Evolutionary conservation across 139 green algal genomes (phyloP).

Genomic region (Coccomyxa sp.): DNA sequence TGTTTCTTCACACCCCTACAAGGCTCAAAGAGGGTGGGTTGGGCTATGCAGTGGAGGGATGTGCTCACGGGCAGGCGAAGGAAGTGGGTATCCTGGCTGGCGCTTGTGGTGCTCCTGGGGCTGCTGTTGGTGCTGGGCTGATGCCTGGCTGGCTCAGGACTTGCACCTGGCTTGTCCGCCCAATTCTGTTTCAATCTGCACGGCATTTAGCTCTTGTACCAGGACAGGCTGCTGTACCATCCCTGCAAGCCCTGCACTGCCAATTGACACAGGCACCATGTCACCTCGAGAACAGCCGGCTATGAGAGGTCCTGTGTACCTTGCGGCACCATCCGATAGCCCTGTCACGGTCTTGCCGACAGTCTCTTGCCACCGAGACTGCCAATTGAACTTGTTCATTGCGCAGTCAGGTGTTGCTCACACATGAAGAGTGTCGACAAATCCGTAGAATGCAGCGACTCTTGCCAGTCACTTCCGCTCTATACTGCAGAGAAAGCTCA

Average conservation of each 20-base stretch:
- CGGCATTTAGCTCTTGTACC: neutral
- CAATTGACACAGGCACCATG: no score
- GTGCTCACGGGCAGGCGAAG: neutral
- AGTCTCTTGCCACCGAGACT: conserved; percentile 4
- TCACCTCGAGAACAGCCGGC: no score
- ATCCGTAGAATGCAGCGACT: no score
- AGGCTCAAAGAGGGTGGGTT: no score
- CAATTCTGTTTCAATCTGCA: conserved; percentile 3
- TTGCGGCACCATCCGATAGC: conserved; percentile 13
- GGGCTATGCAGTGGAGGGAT: neutral
- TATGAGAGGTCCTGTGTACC: no score
- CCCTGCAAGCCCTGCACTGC: neutral
- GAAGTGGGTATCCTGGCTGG: conserved; percentile 6
- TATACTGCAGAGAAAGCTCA: no score
- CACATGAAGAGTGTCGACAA: no score
- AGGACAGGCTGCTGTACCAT: neutral
- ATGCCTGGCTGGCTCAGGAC: neutral
- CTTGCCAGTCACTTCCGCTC: no score
- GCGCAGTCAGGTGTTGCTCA: no score
- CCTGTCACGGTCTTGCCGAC: conserved; percentile 10
- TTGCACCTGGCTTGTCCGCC: neutral
- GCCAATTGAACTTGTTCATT: conserved; percentile 16
- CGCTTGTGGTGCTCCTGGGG: neutral
- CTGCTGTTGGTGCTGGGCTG: neutral
- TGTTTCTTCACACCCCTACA: no score